Conservation (phyloP, 495 filamentous ascomycete species). For the Podospora anserina region DNA sequence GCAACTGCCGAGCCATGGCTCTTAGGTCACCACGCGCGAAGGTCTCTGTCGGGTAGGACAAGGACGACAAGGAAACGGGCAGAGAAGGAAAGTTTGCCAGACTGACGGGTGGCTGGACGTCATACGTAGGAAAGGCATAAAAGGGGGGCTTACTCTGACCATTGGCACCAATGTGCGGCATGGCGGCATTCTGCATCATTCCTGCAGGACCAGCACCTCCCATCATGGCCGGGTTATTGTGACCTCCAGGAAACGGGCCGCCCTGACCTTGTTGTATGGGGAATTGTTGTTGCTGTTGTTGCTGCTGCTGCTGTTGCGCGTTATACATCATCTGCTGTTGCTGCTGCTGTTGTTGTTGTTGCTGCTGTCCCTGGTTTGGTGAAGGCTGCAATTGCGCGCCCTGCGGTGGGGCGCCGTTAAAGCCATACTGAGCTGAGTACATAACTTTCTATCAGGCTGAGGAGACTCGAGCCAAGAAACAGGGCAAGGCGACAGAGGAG, state of each 20-base stretch:
- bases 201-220: slow-evolving; percentile 46
- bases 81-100: slow-evolving; percentile 9
- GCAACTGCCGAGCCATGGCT: slow-evolving; percentile 10
- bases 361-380: slow-evolving; percentile 29
- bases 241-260: slow-evolving; percentile 40
- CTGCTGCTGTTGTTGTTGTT: slow-evolving; percentile 28
- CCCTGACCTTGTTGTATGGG: slow-evolving; percentile 44
- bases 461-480: slow-evolving; percentile 29
- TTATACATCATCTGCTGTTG: slow-evolving; percentile 46
- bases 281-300: slow-evolving; percentile 23
- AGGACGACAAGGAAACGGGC: slow-evolving; percentile 12
- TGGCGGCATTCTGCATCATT: slow-evolving; percentile 54
- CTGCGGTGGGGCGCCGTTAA: slow-evolving; percentile 50
- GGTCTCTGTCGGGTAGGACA: slow-evolving; percentile 15
- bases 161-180: slow-evolving; percentile 52
- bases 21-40: slow-evolving; percentile 2
- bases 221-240: slow-evolving; percentile 46
- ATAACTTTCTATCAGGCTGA: slow-evolving; percentile 36
- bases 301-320: slow-evolving; percentile 32
- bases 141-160: slow-evolving; percentile 46
- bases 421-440: slow-evolving; percentile 51
- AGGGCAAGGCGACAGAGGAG: slow-evolving; percentile 21
- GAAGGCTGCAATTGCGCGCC: slow-evolving; percentile 36
- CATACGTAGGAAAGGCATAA: slow-evolving; percentile 15
- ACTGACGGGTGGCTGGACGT: slow-evolving; percentile 7